Percentiles rank a stretch among this genome's conserved stretches.
Conservation (phyloP, 345 rosid species). For the thale cress (Arabidopsis thaliana) region TAIR10.1 NC_003071.7:18105501-18106000, state of each 20-base stretch:
- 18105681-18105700: slow-evolving; percentile 26
- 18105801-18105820: background rate
- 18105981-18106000: slow-evolving; percentile 7
- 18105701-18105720: slow-evolving; percentile 28
- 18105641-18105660: slow-evolving; percentile 35
- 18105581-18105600: slow-evolving; percentile 14
- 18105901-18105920: background rate
- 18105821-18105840: background rate
- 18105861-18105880: slow-evolving; percentile 12
- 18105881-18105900: slow-evolving; percentile 15
- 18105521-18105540: slow-evolving; percentile 21
- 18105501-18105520: slow-evolving; percentile 12
- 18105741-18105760: slow-evolving; percentile 19
- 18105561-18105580: slow-evolving; percentile 20
- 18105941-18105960: background rate
- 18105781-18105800: background rate
- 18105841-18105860: slow-evolving; percentile 26
- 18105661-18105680: slow-evolving; percentile 35
- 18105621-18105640: background rate
- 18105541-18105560: background rate
- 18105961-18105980: background rate
- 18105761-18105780: background rate
- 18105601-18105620: slow-evolving; percentile 24
- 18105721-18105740: slow-evolving; percentile 32
- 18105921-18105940: background rate